These are phyloP conservation scores for Biscutella laevigata DNA, from an alignment of 441 rosid species.

Conservation along the genomic window DNA sequence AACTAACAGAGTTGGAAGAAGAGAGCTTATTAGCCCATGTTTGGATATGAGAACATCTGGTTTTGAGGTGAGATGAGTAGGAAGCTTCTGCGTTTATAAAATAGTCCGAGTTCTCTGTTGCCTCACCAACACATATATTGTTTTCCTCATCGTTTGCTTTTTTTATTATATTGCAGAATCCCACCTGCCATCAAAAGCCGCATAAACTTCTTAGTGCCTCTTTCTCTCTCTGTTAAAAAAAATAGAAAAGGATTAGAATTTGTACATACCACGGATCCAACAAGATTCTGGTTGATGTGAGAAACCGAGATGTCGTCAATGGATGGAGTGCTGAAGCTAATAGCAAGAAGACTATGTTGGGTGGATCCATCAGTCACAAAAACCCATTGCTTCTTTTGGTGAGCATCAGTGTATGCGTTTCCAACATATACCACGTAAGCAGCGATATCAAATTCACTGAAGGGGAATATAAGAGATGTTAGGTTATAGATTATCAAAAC, in stretches of 20 bases:
- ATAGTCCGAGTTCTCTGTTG: conserved; percentile 75
- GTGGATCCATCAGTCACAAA: conserved; percentile 75
- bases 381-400: conserved; percentile 81
- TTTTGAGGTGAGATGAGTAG: conserved; percentile 57
- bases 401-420: conserved; percentile 43
- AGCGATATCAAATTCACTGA: conserved; percentile 85
- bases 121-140: conserved; percentile 77
- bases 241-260: not conserved
- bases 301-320: conserved; percentile 37
- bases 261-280: conserved; percentile 61
- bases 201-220: not conserved
- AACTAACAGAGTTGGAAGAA: conserved; percentile 42
- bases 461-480: not conserved
- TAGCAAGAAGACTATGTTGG: conserved; percentile 59
- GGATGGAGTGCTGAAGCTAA: conserved; percentile 60
- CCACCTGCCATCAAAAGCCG: conserved; percentile 59
- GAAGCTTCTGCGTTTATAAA: conserved; percentile 40
- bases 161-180: conserved; percentile 75
- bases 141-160: conserved; percentile 62
- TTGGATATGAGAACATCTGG: conserved; percentile 41
- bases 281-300: conserved; percentile 60
- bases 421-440: conserved; percentile 72
- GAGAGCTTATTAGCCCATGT: conserved; percentile 59
- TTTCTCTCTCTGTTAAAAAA: not conserved
- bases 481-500: conserved; percentile 3